phyloP scores from a whole-genome alignment of 1,284 basidiomycete species.

The Ceratobasidium sp. region DNA sequence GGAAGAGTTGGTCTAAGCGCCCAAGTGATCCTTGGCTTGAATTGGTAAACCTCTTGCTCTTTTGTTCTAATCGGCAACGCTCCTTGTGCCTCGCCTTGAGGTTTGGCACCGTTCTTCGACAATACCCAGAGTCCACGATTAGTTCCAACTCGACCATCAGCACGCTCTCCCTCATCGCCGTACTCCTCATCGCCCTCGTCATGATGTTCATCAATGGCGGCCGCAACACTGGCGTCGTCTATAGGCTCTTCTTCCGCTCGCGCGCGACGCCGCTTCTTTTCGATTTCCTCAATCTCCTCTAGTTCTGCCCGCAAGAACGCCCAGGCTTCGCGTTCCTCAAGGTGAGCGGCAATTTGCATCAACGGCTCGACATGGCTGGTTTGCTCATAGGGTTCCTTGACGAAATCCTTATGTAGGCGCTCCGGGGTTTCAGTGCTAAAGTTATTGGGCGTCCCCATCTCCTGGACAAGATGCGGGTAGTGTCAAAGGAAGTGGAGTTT shows the following conservation, averaged over 20 bases:
- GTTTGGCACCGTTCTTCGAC: no score
- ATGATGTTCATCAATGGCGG: background rate
- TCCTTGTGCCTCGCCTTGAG: no score
- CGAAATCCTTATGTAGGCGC: constrained; percentile 10
- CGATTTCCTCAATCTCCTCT: background rate
- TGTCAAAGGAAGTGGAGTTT: constrained; percentile 37
- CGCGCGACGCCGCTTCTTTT: background rate
- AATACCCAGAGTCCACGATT: no score
- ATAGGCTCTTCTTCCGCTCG: background rate
- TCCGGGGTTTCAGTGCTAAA: constrained; percentile 38
- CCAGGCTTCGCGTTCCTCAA: background rate
- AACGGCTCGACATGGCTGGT: background rate
- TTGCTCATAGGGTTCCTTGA: background rate
- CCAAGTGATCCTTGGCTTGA: background rate
- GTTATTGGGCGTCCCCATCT: constrained; percentile 35
- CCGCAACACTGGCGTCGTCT: background rate
- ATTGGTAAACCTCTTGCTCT: background rate
- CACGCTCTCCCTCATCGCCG: background rate
- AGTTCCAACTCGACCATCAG: background rate
- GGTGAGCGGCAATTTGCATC: background rate
- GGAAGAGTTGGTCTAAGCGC: background rate
- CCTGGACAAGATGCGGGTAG: constrained; percentile 22
- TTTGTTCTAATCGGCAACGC: no score
- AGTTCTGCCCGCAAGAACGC: background rate
- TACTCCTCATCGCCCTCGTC: background rate